Conservation (phyloP, 305 asterid species). For the Fraxinus sp. region DNA sequence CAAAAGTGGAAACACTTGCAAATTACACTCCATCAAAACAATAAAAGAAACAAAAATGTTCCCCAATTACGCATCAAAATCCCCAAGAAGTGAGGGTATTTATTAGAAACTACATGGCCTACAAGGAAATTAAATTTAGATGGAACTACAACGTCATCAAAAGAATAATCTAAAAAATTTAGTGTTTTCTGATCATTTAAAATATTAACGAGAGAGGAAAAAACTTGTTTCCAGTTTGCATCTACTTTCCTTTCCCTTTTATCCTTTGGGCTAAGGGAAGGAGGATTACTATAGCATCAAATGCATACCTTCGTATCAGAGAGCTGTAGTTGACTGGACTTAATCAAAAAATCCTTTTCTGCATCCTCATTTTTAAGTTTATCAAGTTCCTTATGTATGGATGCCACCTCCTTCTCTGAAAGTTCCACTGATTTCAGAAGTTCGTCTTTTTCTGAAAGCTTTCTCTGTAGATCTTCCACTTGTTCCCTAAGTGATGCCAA, state of each 20-base stretch:
- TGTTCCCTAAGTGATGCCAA: conserved; percentile 58
- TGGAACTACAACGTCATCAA: background rate
- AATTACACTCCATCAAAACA: background rate
- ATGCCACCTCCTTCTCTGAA: conserved; percentile 57
- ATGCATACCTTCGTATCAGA: conserved; percentile 68
- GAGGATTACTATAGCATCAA: background rate
- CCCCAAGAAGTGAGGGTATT: background rate
- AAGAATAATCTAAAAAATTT: background rate
- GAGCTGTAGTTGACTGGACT: conserved; percentile 69
- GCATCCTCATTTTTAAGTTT: conserved; percentile 57
- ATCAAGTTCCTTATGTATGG: conserved; percentile 46
- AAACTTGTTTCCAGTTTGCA: background rate
- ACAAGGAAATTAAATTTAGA: background rate
- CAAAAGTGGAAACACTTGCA: background rate
- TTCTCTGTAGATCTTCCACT: conserved; percentile 68
- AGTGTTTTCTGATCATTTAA: background rate
- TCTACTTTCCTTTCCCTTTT: background rate
- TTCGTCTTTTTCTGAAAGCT: conserved; percentile 74
- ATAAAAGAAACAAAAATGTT: background rate
- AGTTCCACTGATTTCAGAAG: conserved; percentile 65
- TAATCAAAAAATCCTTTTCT: conserved; percentile 63
- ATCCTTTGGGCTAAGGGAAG: background rate
- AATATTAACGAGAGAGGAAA: background rate
- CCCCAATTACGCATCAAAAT: background rate
- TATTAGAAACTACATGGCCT: background rate